Evolutionary conservation across 1,284 basidiomycete genomes (phyloP), one percentile per base, ranked within the genome.

Genomic region (Leccinum solheimii): DNA sequence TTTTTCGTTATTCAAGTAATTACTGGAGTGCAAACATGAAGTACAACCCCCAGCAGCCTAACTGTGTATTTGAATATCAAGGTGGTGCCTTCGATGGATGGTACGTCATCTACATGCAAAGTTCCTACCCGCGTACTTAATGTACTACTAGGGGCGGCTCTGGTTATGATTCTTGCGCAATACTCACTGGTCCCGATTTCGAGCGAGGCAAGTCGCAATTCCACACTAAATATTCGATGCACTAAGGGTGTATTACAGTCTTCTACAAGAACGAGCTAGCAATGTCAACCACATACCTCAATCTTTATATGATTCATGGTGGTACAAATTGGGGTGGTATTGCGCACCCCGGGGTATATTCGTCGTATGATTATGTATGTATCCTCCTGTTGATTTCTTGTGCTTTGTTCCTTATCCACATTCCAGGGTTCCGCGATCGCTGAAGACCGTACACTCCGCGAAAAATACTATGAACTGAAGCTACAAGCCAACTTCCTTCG

Each of bases 71-170:
- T 59, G 81, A 82, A 67, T 81, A 79, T 64, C 81, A 83, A 72
- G 83, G 80, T 10, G 83, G 83, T 36, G 74, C 82, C 10, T 81
- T 81, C 55, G 84, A 85, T 67, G 75, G 78, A 57, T 85, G 83
- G 82, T 81, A 66, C 5, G 50, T 32, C 5, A 27, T 72, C 21
- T 63, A 10, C 23, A 34, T 48, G 30, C 2, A 13, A 21, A 5
- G 8, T 26, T 8, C 30, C 16, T 19, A 8, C 50, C 3, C 5
- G 5, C n/a, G 67, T 34, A 66, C 32, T 36, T 27, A 2, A 53
- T 34, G 19, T n/a, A 26, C 38, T 38, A 69, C 38, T 38, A 69
- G 69, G 69, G 68, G 70, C 27, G 69, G 68, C 21, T 56, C 63
- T 38, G 68, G 68, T 56, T 69, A 69, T 2, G 10, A 62, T 21